Evolutionary conservation across 2,329 filamentous ascomycete species (phyloP).

Genomic region (Canariomyces notabilis): DNA sequence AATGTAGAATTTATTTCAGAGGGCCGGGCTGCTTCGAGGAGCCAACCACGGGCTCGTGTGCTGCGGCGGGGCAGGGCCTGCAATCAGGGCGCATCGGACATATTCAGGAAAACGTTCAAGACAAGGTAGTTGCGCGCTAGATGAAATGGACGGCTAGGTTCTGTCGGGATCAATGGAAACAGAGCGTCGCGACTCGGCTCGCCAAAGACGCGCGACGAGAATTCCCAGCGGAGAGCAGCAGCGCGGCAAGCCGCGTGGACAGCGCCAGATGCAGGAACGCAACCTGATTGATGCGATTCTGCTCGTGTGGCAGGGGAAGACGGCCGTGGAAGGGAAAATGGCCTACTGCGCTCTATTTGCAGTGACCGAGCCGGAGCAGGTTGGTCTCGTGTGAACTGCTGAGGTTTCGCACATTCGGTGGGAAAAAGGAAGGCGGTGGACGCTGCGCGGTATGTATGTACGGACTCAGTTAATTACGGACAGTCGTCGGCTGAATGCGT

Average conservation of each 20-base stretch:
- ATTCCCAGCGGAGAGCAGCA: background rate
- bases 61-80: constrained; percentile 15
- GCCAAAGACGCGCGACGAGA: constrained; percentile 8
- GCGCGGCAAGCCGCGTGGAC: background rate
- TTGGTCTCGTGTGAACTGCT: background rate
- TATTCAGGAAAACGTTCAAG: constrained; percentile 1
- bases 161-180: background rate
- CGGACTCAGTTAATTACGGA: too few relatives aligned
- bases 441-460: too few relatives aligned
- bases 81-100: constrained; percentile 11
- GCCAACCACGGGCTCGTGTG: constrained; percentile 1
- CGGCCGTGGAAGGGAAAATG: background rate
- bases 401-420: background rate
- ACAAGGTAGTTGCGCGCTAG: background rate
- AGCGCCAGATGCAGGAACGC: background rate
- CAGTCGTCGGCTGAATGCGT: background rate
- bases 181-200: constrained; percentile 11
- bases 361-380: background rate
- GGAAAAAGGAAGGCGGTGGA: background rate
- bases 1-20: background rate
- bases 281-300: background rate
- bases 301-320: background rate
- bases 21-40: background rate
- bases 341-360: background rate
- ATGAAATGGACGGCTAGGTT: too few relatives aligned